Base-by-base conservation (phyloP, 768 basidiomycete species). In the Tephrocybe sp. region DNA sequence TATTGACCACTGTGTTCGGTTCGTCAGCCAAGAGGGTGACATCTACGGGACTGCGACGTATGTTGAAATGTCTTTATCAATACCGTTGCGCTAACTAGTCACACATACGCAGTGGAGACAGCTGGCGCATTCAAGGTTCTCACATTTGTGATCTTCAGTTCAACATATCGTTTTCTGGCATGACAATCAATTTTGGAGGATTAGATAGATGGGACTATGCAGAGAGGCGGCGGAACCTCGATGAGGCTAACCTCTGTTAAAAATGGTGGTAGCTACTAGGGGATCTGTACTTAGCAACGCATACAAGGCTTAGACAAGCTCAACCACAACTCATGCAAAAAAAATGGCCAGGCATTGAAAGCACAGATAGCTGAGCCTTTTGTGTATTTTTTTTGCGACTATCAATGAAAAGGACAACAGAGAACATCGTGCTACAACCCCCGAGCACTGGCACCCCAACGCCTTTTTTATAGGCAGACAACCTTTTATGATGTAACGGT, bases 11-110 rank as follows among this genome's bases (percentile, higher is more conserved):
- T 87, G 82, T 53, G 83, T 77, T 46, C 76, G 87, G 41, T 70
- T 87, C n/a, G 79, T 92, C 9, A 80, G 75, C 60, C 79, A 77
- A 55, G 60, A 70, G 48, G 76, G 79, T n/a, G 79, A 83, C 54
- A 65, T 82, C 54, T 89, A 89, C 58, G 87, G 88, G 23, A 86
- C 87, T 26, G 89, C 87, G 47, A 87, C 87, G 88, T 89, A 62
- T 65, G 85, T 76, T 16, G 43, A 26, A 5, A 12, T 43, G 52
- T 1, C 17, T 34, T 47, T 35, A 16, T 46, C 32, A 7, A 38
- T 36, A 16, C 55, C 11, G 35, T 26, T n/a, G 2, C 36, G 19
- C 54, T 33, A n/a, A 51, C 36, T 26, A 23, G 30, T 4, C 17
- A 7, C 11, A 13, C 34, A 8, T 14, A 32, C 23, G 23, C 63